Base-by-base conservation (phyloP, 441 rosid species). In the Gossypium gossypioides region DNA sequence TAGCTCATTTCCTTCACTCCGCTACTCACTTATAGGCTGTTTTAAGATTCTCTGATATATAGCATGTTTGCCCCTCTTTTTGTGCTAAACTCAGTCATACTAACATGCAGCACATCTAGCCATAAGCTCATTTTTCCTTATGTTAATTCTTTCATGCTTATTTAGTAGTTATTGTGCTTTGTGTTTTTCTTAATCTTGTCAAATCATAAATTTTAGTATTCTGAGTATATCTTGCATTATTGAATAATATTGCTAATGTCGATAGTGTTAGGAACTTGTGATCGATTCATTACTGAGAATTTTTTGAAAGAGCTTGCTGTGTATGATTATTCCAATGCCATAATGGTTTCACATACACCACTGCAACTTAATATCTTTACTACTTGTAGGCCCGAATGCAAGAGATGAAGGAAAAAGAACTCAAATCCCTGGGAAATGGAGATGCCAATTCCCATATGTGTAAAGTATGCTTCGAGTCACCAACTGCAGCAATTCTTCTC, bases 401-500 rank as follows among this genome's bases (percentile, higher is more conserved):
- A 83, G 98, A 95, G 75, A 92, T 92, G 91, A 92, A 90, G 79
- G 96, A 95, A 80, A 92, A 89, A 76, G 98, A 95, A 79, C 82
- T 85, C 68, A 87, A 88, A 79, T 80, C 83, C 58, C 69, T 68
- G 6, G 93, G 88, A 48, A 88, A 86, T 56, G 97, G 91, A 72
- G 97, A 93, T 67, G 89, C 85, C 76, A 96, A 91, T 83, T 89
- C 93, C 61, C 96, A 92, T 69, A 80, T 86, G 77, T 92, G 99
- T 83, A 92, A 95, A 92, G 92, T 92, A 58, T 92, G 97, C 81
- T 92, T 92, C 50, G 99, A 92, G 71, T 86, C 90, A 54, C 88
- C 93, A 48, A 95, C 97, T 1, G 97, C 99, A 50, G 92, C 99
- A 74, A 89, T 95, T 83, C 93, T 95, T 76, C 95, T 95, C 66